Evolutionary conservation across 352 stramenopile species (phyloP).

Genomic region (Peronospora belbahrii): DNA sequence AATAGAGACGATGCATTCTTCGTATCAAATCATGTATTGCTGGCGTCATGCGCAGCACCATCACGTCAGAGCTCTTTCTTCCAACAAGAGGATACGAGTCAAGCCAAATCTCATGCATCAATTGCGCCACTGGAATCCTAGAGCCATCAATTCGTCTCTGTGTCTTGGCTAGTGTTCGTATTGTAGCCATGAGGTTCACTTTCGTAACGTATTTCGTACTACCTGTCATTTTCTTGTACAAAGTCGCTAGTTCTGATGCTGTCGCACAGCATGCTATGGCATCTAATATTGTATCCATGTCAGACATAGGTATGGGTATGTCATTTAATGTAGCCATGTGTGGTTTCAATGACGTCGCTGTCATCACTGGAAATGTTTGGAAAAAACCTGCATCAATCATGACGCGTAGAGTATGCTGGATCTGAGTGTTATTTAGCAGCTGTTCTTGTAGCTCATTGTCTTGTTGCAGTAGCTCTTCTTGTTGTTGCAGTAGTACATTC

Average conservation of each 20-base stretch:
- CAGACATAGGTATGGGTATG: not conserved
- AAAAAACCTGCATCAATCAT: constrained; percentile 39
- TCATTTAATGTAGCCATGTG: not conserved
- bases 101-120: constrained; percentile 59
- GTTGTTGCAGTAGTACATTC: not conserved
- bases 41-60: constrained; percentile 42
- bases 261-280: constrained; percentile 51
- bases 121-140: constrained; percentile 43
- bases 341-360: not conserved
- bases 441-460: constrained; percentile 6
- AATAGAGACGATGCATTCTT: constrained; percentile 68
- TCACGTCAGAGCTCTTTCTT: constrained; percentile 32
- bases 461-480: not conserved
- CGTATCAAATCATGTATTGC: constrained; percentile 40
- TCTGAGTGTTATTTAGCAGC: constrained; percentile 15
- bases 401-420: constrained; percentile 37
- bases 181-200: constrained; percentile 27
- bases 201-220: constrained; percentile 40
- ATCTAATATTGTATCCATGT: constrained; percentile 31
- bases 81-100: constrained; percentile 30
- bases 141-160: constrained; percentile 70
- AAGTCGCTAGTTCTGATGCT: constrained; percentile 29
- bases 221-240: constrained; percentile 56
- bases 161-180: constrained; percentile 42
- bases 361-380: constrained; percentile 14